Evolutionary conservation across 305 asterid species (phyloP).

Genomic region (Ajuga reptans): DNA sequence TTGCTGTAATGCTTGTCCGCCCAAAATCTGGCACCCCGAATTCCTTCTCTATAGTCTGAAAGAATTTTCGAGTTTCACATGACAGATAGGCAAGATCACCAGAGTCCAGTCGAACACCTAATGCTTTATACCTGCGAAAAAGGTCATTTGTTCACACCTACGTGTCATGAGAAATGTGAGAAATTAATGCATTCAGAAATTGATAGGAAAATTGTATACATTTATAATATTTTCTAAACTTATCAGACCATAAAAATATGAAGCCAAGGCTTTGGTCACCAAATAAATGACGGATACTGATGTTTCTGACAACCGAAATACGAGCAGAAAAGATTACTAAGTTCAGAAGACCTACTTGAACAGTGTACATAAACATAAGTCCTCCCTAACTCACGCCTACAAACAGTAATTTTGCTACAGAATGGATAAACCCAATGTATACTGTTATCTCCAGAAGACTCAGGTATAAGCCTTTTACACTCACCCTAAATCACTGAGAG

Average conservation of each 20-base stretch:
- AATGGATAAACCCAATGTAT: not conserved
- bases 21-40: constrained; percentile 59
- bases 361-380: not conserved
- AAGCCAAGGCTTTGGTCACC: not conserved
- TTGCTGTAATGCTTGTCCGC: constrained; percentile 69
- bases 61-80: constrained; percentile 69
- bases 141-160: constrained; percentile 11
- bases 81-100: constrained; percentile 95
- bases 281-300: not conserved
- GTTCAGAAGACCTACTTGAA: not conserved
- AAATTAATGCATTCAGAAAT: not conserved
- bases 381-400: constrained; percentile 5
- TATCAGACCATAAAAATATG: not conserved
- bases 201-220: not conserved
- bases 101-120: constrained; percentile 84
- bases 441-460: not conserved
- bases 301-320: constrained; percentile 3
- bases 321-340: not conserved
- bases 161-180: constrained; percentile 8
- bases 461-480: constrained; percentile 21
- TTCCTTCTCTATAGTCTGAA: constrained; percentile 62
- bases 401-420: not conserved
- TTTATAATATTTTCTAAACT: not conserved
- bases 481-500: constrained; percentile 60
- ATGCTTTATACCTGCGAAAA: constrained; percentile 73